phyloP scores from a whole-genome alignment of 2,329 filamentous ascomycete species.

The Pyricularia sp. region DNA sequence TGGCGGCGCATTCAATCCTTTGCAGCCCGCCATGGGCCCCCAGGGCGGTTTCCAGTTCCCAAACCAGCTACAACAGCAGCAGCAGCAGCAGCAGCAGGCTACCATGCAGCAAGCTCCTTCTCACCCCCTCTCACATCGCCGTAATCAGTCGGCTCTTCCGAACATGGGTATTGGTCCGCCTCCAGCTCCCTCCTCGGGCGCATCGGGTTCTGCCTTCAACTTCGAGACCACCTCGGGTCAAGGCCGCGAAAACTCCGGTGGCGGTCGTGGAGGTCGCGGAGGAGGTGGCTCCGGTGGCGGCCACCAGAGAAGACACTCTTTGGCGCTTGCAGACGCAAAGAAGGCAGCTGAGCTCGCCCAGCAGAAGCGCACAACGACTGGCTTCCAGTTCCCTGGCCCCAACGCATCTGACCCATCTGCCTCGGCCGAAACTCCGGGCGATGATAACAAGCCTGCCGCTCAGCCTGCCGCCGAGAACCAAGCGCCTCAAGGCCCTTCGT shows the following conservation, averaged over 20 bases:
- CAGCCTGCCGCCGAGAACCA: conserved; percentile 26
- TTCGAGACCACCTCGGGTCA: conserved; percentile 56
- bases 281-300: conserved; percentile 60
- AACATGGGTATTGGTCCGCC: conserved; percentile 84
- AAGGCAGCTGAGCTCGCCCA: conserved; percentile 95
- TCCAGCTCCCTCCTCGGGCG: conserved; percentile 84
- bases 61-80: conserved; percentile 64
- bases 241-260: conserved; percentile 60
- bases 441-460: conserved; percentile 33
- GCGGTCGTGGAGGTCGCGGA: conserved; percentile 34
- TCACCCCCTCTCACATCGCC: conserved; percentile 80
- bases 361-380: conserved; percentile 88
- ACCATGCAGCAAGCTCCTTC: conserved; percentile 69
- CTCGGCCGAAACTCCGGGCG: conserved; percentile 45
- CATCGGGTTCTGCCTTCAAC: conserved; percentile 71
- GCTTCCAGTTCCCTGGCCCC: conserved; percentile 87
- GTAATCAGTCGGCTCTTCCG: conserved; percentile 94
- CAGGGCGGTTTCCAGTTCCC: conserved; percentile 87
- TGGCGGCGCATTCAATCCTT: conserved; percentile 62
- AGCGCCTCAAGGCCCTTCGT: conserved; percentile 30
- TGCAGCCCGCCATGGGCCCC: conserved; percentile 71
- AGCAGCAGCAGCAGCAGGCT: conserved; percentile 57
- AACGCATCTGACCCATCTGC: conserved; percentile 48
- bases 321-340: conserved; percentile 91
- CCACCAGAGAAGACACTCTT: conserved; percentile 87